Percentiles rank a stretch among this genome's conserved stretches.
These are phyloP conservation scores for Diospyros kaki DNA, from an alignment of 148 eudicot species.

Conservation along the genomic window DNA sequence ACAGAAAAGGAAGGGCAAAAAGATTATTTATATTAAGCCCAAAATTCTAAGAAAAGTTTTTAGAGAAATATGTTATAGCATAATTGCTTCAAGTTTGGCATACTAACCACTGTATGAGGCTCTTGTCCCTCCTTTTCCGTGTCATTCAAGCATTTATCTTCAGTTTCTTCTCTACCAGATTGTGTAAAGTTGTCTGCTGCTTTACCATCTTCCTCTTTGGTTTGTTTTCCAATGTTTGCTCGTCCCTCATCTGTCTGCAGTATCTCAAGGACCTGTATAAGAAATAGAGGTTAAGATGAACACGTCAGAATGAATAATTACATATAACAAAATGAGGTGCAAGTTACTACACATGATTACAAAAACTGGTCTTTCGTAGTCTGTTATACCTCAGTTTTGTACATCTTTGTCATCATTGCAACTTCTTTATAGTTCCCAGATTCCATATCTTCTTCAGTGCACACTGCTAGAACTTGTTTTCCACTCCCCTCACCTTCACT, in stretches of 20 bases:
- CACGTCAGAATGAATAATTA: background rate
- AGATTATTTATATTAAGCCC: background rate
- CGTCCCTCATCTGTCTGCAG: conserved; percentile 3
- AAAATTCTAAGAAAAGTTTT: background rate
- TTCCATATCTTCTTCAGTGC: background rate
- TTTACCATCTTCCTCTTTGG: background rate
- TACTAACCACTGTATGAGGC: conserved; percentile 1
- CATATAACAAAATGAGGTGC: background rate
- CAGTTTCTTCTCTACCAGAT: background rate
- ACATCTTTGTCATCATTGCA: background rate
- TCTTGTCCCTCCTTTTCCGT: background rate
- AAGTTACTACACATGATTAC: background rate
- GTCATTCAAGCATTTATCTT: background rate
- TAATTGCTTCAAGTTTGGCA: background rate
- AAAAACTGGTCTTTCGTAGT: background rate
- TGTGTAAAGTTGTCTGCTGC: background rate
- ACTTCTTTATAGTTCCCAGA: conserved; percentile 1
- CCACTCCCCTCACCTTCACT: background rate
- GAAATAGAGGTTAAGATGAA: background rate
- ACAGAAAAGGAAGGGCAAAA: background rate
- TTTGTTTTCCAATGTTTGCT: background rate
- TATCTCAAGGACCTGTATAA: background rate
- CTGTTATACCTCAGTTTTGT: conserved; percentile 10
- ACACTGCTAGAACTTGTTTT: background rate
- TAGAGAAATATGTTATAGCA: background rate